Evolutionary conservation across 495 filamentous ascomycete genomes (phyloP).

Genomic region (Venustampulla echinocandica): DNA sequence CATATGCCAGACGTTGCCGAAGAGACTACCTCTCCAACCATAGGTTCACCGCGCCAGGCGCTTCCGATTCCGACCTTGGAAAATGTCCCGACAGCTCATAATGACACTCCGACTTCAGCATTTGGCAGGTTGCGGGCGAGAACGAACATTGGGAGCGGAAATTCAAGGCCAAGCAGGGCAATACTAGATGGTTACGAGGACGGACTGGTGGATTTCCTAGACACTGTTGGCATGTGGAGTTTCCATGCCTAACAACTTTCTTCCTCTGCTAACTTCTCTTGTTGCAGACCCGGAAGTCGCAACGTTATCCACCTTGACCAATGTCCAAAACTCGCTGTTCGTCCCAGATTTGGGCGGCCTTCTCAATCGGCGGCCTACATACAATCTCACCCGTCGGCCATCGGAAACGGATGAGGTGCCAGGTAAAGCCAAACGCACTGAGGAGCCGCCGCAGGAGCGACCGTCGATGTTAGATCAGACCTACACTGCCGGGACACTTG

Average conservation of each 20-base stretch:
- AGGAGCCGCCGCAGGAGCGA: constrained; percentile 14
- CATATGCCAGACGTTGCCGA: constrained; percentile 34
- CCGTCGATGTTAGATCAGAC: constrained; percentile 4
- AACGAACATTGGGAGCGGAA: constrained; percentile 7
- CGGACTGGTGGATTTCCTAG: constrained; percentile 58
- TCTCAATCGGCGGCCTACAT: constrained; percentile 65
- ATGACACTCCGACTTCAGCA: neutral
- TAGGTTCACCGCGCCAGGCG: constrained; percentile 28
- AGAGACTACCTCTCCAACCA: constrained; percentile 26
- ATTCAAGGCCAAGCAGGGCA: too few species aligned
- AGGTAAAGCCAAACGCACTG: constrained; percentile 15
- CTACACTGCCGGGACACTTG: constrained; percentile 14
- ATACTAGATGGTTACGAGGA: constrained; percentile 43
- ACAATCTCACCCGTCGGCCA: constrained; percentile 51
- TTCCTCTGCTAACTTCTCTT: too few species aligned
- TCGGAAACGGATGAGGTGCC: constrained; percentile 18
- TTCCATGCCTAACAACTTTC: neutral
- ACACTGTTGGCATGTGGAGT: constrained; percentile 54
- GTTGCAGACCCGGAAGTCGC: constrained; percentile 62
- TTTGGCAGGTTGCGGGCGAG: constrained; percentile 15
- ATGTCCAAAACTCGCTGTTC: constrained; percentile 73
- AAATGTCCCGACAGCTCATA: constrained; percentile 2
- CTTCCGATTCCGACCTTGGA: constrained; percentile 28
- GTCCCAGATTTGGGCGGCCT: constrained; percentile 58
- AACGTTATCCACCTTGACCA: constrained; percentile 64